Evolutionary conservation across 768 basidiomycete species (phyloP), one percentile per base, ranked within the genome.

Genomic region (Mycena vitilis): DNA sequence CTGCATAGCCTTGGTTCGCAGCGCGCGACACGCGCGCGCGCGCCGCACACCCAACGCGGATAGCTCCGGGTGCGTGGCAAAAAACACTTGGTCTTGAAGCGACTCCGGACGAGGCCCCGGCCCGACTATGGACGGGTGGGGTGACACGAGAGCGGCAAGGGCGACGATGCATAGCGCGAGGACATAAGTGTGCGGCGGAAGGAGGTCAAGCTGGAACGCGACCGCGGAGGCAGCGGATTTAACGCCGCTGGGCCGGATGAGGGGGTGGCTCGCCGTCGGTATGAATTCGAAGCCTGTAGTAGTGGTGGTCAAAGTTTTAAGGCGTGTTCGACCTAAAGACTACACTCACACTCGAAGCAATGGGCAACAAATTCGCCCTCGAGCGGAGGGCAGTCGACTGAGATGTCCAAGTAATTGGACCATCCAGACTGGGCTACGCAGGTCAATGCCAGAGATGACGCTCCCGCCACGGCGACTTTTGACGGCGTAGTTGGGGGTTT

Each of bases 111-210:
- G 63, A 3, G 63, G 61, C 0, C 65, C 69, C 1, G 25, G 12
- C 2, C 70, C 70, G 8, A 71, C 44, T 0, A 71, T 37, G 12
- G 16, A 12, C 34, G 56, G 40, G 34, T 71, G 58, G 52, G 44
- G 68, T 2, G 70, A 68, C 8, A 34, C 37, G 5, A 59, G 53
- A 10, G 70, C 55, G 0, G 59, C 34, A 18, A 52, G 15, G 15
- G 60, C 51, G 52, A 67, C 22, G 30, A 71, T 61, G 51, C 66
- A 68, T 5, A 71, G 54, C n/a, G 63, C 60, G 6, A 71, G 60
- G 20, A 65, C 63, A 4, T 63, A 49, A 5, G 54, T 47, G 48
- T 65, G 54, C 4, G 63, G 66, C 4, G 40, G 63, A 10, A 71
- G 63, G 34, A 58, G 66, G 15, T 58, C 8, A 12, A 68, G 42